Evolutionary conservation across 75 land plant genomes (phyloP).

Genomic region (Larix kaempferi): DNA sequence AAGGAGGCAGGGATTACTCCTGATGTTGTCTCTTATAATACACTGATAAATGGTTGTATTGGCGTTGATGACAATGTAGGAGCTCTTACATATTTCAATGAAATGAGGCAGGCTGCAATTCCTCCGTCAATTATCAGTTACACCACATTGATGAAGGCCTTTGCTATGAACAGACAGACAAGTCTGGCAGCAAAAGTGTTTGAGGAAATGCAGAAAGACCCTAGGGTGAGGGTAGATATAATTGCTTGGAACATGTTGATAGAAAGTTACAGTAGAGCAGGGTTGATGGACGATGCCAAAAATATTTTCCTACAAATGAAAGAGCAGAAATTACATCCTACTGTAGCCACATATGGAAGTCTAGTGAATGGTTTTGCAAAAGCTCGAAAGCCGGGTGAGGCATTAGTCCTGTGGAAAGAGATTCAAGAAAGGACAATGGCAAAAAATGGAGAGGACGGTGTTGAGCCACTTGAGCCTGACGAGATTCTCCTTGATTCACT

Average conservation of each 20-base stretch:
- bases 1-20: conserved; percentile 48
- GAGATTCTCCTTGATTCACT: conserved; percentile 72
- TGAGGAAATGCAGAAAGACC: conserved; percentile 76
- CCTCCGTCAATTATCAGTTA: conserved; percentile 85
- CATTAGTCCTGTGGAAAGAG: conserved; percentile 88
- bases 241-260: conserved; percentile 91
- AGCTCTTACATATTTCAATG: conserved; percentile 68
- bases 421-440: conserved; percentile 62
- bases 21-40: conserved; percentile 89
- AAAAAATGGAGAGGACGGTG: conserved; percentile 10
- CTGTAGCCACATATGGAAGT: conserved; percentile 77
- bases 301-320: conserved; percentile 60
- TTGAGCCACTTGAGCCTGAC: conserved; percentile 65
- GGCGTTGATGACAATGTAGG: conserved; percentile 68
- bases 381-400: conserved; percentile 81
- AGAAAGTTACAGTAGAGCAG: conserved; percentile 72
- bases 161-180: conserved; percentile 74
- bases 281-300: conserved; percentile 72
- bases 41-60: conserved; percentile 83
- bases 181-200: conserved; percentile 75
- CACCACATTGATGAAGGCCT: conserved; percentile 95
- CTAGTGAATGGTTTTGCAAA: conserved; percentile 71
- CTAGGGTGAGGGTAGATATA: conserved; percentile 66
- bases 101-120: conserved; percentile 80
- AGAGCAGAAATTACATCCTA: conserved; percentile 62